These are phyloP conservation scores for Fraxinus baroniana DNA, from an alignment of 305 asterid species.

Conservation along the genomic window DNA sequence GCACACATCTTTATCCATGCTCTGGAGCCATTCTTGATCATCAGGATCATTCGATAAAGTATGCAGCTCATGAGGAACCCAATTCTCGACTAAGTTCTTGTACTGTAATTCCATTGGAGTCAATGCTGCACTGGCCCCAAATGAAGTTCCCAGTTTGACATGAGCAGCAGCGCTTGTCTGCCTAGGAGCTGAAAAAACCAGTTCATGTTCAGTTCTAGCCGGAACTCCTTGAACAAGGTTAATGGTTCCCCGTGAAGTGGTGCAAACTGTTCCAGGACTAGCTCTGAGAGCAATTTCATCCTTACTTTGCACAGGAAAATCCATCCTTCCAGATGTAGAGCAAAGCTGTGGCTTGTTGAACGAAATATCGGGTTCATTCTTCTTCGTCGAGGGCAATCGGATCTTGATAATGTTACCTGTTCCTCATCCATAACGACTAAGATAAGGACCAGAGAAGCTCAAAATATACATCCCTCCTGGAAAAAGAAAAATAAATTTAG, in stretches of 20 bases:
- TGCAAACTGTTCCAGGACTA: background rate
- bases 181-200: conserved; percentile 27
- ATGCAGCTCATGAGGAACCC: conserved; percentile 36
- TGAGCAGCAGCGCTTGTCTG: conserved; percentile 8
- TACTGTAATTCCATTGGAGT: conserved; percentile 34
- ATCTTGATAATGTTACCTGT: conserved; percentile 64
- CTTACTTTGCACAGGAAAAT: background rate
- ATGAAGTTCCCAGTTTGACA: background rate
- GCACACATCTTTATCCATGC: conserved; percentile 20
- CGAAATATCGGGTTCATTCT: conserved; percentile 14
- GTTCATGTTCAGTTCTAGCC: conserved; percentile 15
- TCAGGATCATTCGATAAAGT: background rate
- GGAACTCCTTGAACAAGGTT: background rate
- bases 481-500: background rate
- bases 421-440: background rate
- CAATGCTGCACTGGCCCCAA: conserved; percentile 7
- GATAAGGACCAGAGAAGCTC: background rate
- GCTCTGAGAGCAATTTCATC: conserved; percentile 1
- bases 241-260: conserved; percentile 2
- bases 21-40: conserved; percentile 50
- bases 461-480: background rate
- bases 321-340: conserved; percentile 28
- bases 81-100: conserved; percentile 40
- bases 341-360: conserved; percentile 26
- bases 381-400: conserved; percentile 40